These are phyloP conservation scores for Pilobolus umbonatus DNA, from an alignment of 192 early-diverging fungal species.

Conservation along the genomic window DNA sequence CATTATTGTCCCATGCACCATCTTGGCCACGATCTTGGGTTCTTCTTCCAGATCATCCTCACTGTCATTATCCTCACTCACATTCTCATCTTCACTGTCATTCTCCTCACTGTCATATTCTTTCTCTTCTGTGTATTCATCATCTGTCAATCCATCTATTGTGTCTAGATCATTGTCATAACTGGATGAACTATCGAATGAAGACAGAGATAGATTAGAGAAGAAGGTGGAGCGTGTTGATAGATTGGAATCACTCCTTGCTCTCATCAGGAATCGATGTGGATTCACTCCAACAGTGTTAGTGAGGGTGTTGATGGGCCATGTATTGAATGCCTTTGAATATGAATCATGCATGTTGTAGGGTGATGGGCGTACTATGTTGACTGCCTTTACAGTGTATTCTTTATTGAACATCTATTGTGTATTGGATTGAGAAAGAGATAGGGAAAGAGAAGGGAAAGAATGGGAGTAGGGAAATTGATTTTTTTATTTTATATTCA, in stretches of 20 bases:
- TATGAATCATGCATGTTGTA: conserved; percentile 16
- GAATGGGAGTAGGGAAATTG: background rate
- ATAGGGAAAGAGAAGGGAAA: background rate
- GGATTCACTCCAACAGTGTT: conserved; percentile 14
- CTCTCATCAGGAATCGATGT: conserved; percentile 12
- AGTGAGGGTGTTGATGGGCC: conserved; percentile 25
- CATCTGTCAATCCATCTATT: conserved; percentile 19
- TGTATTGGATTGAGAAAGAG: no score
- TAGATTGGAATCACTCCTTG: conserved; percentile 21
- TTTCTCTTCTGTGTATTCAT: background rate
- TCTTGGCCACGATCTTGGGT: conserved; percentile 23
- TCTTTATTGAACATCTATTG: no score
- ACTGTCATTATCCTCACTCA: conserved; percentile 5
- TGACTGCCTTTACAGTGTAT: conserved; percentile 36
- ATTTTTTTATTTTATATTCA: background rate
- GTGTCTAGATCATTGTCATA: conserved; percentile 21
- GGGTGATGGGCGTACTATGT: conserved; percentile 27
- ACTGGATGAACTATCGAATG: background rate
- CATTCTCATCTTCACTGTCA: conserved; percentile 5
- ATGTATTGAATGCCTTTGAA: no score
- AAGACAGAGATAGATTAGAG: conserved; percentile 7
- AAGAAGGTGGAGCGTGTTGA: conserved; percentile 17
- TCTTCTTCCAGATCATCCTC: background rate
- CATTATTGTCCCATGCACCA: conserved; percentile 35
- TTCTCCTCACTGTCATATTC: background rate